phyloP scores from a whole-genome alignment of 2,329 filamentous ascomycete genomes.

The Ascocoryne sarcoides region DNA sequence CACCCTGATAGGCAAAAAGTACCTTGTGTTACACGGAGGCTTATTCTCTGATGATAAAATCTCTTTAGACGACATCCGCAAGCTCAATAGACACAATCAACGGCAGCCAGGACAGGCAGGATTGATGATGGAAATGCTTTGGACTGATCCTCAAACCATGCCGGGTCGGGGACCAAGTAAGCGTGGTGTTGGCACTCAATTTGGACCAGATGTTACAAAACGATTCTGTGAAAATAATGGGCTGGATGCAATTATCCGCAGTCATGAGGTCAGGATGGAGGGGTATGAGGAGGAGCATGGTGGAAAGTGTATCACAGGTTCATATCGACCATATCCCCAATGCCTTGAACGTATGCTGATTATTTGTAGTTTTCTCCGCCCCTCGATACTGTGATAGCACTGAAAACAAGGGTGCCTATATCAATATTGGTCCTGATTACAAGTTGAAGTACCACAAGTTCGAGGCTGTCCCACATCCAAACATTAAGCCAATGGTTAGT shows the following conservation, averaged over 20 bases:
- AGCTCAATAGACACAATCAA: conserved; percentile 83
- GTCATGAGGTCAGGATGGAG: conserved; percentile 97
- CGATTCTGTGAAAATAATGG: conserved; percentile 95
- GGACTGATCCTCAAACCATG: conserved; percentile 88
- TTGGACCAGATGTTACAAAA: conserved; percentile 93
- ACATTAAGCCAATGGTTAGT: conserved; percentile 83
- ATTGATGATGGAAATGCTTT: conserved; percentile 99
- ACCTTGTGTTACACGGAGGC: conserved; percentile 86
- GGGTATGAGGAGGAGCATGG: conserved; percentile 98
- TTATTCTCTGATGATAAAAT: conserved; percentile 93
- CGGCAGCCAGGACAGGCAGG: conserved; percentile 87
- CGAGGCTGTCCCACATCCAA: conserved; percentile 90
- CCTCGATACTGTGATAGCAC: conserved; percentile 97
- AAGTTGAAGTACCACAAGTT: conserved; percentile 91
- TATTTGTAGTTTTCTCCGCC: conserved; percentile 73
- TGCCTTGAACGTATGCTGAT: not conserved
- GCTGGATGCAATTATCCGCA: conserved; percentile 88
- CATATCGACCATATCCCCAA: conserved; percentile 33
- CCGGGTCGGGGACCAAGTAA: conserved; percentile 90
- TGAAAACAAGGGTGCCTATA: conserved; percentile 96
- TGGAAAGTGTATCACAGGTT: conserved; percentile 88
- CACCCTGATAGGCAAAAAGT: conserved; percentile 84
- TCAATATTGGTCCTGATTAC: conserved; percentile 88
- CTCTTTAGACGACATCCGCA: conserved; percentile 86
- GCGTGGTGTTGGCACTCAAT: conserved; percentile 91